These are phyloP conservation scores for Phytophthora tentaculata DNA, from an alignment of 352 stramenopile species.

Conservation along the genomic window DNA sequence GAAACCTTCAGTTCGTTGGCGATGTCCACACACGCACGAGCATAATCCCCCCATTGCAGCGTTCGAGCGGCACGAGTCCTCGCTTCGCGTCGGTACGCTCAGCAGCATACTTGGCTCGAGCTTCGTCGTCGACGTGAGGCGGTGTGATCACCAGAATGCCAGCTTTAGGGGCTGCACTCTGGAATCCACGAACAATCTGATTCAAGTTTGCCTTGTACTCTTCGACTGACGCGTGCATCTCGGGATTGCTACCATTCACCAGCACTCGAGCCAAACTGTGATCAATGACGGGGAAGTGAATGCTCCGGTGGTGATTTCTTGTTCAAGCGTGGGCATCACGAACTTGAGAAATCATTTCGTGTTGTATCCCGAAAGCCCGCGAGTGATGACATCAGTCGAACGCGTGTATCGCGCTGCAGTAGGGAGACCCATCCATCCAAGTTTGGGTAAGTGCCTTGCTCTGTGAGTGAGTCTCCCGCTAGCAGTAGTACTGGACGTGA, in stretches of 20 bases:
- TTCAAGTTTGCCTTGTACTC: slow-evolving; percentile 47
- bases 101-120: slow-evolving; percentile 10
- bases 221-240: slow-evolving; percentile 46
- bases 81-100: slow-evolving; percentile 15
- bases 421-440: background rate
- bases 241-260: slow-evolving; percentile 22
- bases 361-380: background rate
- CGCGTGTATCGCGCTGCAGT: background rate
- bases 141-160: slow-evolving; percentile 53
- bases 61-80: slow-evolving; percentile 21
- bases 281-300: slow-evolving; percentile 9
- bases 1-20: slow-evolving; percentile 25
- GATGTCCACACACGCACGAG: slow-evolving; percentile 43
- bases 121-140: slow-evolving; percentile 38
- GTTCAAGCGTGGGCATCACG: background rate
- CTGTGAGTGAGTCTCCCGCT: background rate
- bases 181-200: slow-evolving; percentile 24
- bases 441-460: background rate
- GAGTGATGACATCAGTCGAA: background rate
- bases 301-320: background rate
- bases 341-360: background rate
- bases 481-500: background rate
- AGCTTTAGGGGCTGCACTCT: slow-evolving; percentile 13
- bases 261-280: slow-evolving; percentile 58
- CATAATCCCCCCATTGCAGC: slow-evolving; percentile 26